Conservation (phyloP, 2,329 filamentous ascomycete species). For the Dryadomyces sulphureus region DNA sequence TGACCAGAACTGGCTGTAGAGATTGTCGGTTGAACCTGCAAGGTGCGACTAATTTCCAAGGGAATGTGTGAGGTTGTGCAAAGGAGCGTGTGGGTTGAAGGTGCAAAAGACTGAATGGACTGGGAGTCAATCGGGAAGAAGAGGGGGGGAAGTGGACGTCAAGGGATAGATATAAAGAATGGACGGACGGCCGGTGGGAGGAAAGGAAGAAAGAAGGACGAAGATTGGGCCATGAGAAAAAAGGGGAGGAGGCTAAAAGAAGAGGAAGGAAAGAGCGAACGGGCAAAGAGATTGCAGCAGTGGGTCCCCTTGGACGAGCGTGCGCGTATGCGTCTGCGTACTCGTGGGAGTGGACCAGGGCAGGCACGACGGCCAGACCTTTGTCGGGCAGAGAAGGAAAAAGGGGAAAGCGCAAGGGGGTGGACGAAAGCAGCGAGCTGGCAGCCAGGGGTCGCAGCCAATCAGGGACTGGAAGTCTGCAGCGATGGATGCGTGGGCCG, state of each 20-base stretch:
- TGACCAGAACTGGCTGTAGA: constrained; percentile 9
- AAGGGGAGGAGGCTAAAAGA: background rate
- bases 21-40: constrained; percentile 5
- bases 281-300: constrained; percentile 9
- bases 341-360: no score
- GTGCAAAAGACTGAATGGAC: background rate
- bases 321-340: background rate
- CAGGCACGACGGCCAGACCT: no score
- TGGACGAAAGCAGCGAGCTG: background rate
- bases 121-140: background rate
- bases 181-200: constrained; percentile 1
- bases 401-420: background rate
- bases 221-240: background rate
- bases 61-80: background rate
- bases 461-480: background rate
- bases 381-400: background rate
- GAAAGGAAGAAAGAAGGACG: constrained; percentile 2
- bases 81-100: constrained; percentile 4
- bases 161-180: constrained; percentile 7
- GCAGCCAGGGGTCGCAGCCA: constrained; percentile 1
- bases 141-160: background rate
- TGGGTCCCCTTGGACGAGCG: constrained; percentile 2
- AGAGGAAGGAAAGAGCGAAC: background rate
- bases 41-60: constrained; percentile 5
- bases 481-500: background rate